Conservation (phyloP, 2,329 filamentous ascomycete genomes). For the Cordyceps pruinosa region DNA sequence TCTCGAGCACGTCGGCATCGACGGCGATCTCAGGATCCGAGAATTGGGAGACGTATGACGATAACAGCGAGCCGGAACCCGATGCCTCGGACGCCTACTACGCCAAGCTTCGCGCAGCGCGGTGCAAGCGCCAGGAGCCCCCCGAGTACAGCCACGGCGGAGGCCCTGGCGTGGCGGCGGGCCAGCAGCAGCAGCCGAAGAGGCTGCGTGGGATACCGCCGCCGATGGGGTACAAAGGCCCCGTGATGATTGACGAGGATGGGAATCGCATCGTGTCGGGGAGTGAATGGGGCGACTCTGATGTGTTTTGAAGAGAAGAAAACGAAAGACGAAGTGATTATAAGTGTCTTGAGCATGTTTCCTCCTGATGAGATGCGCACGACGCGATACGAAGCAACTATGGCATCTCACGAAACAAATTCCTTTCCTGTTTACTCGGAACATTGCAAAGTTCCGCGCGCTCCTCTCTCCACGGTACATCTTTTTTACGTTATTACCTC, state of each 20-base stretch:
- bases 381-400: not conserved
- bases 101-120: conserved; percentile 64
- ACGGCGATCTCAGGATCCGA: conserved; percentile 76
- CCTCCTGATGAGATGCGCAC: conserved; percentile 1
- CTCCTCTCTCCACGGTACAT: not conserved
- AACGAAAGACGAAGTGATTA: too few species aligned
- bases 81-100: conserved; percentile 76
- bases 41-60: conserved; percentile 97
- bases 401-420: conserved; percentile 8
- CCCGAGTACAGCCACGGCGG: conserved; percentile 39
- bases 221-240: conserved; percentile 37
- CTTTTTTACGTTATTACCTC: not conserved
- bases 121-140: conserved; percentile 56
- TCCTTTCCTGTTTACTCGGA: not conserved
- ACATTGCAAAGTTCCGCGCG: not conserved
- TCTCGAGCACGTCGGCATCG: conserved; percentile 63
- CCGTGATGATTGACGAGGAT: conserved; percentile 47
- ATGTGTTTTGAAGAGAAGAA: conserved; percentile 40
- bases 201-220: conserved; percentile 48
- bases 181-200: conserved; percentile 36
- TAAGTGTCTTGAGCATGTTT: not conserved
- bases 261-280: conserved; percentile 57
- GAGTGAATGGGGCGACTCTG: conserved; percentile 62
- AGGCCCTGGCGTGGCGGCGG: conserved; percentile 33
- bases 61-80: conserved; percentile 67